These are phyloP conservation scores for Luzula sylvatica DNA, from an alignment of 176 grass and related monocot species.

Conservation along the genomic window DNA sequence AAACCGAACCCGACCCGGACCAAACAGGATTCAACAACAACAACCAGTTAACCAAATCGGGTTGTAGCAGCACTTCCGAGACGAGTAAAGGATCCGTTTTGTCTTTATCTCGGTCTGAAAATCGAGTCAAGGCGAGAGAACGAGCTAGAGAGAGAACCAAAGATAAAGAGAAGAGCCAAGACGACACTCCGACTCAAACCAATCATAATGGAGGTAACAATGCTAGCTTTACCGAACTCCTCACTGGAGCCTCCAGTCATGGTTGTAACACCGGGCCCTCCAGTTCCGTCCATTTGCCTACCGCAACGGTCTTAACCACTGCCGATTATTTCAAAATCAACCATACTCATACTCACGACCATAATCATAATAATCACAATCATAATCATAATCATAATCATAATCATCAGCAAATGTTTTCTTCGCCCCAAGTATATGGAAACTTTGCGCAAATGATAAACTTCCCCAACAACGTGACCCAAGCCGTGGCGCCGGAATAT, in stretches of 20 bases:
- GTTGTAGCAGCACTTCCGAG: constrained; percentile 65
- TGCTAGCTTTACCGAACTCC: constrained; percentile 67
- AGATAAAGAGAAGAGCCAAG: constrained; percentile 30
- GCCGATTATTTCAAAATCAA: constrained; percentile 26
- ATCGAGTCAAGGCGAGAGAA: constrained; percentile 58
- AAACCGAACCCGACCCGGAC: constrained; percentile 16
- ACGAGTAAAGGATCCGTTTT: constrained; percentile 79
- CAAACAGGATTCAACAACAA: constrained; percentile 13
- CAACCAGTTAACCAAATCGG: constrained; percentile 43
- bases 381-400: constrained; percentile 8
- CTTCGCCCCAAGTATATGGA: constrained; percentile 2
- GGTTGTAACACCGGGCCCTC: background rate
- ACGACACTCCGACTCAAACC: constrained; percentile 25
- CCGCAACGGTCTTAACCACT: constrained; percentile 15
- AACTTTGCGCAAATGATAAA: constrained; percentile 15
- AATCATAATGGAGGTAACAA: constrained; percentile 27
- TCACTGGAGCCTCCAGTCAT: constrained; percentile 34
- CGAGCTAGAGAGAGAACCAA: constrained; percentile 39
- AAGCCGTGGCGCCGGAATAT: constrained; percentile 26
- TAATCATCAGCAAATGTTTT: constrained; percentile 6
- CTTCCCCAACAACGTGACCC: constrained; percentile 19
- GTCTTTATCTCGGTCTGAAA: constrained; percentile 59
- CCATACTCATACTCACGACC: constrained; percentile 13
- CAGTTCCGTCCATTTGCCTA: background rate
- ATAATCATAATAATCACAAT: constrained; percentile 8